Evolutionary conservation across 2,329 filamentous ascomycete genomes (phyloP).

Genomic region (Fusarium sulawesiense): DNA sequence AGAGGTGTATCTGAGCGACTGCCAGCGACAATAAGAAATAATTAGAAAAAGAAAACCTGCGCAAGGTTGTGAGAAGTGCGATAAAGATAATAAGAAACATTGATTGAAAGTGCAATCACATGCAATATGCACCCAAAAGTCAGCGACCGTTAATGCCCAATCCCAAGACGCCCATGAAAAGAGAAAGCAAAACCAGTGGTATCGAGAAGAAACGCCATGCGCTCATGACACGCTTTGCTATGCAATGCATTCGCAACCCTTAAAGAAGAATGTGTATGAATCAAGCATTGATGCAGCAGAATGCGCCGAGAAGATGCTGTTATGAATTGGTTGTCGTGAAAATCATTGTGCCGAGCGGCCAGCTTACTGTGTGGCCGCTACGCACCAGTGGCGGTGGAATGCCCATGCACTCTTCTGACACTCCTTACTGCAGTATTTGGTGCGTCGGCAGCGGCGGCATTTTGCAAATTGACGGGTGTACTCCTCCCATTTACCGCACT

Average conservation of each 20-base stretch:
- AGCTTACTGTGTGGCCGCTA: conserved; percentile 71
- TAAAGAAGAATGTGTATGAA: conserved; percentile 48
- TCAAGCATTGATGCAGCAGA: conserved; percentile 45
- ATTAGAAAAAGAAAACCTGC: conserved; percentile 40
- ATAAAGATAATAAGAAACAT: conserved; percentile 30
- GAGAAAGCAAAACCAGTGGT: conserved; percentile 53
- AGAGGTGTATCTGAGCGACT: conserved; percentile 6
- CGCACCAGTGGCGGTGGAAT: conserved; percentile 98
- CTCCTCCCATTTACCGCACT: conserved; percentile 98
- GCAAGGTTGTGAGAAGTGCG: conserved; percentile 29
- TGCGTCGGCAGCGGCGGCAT: conserved; percentile 93
- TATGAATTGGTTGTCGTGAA: conserved; percentile 33
- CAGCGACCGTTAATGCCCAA: conserved; percentile 44
- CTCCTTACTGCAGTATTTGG: conserved; percentile 99
- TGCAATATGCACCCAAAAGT: conserved; percentile 38
- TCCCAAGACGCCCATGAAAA: conserved; percentile 45
- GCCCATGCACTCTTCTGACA: conserved; percentile 99
- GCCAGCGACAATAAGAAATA: conserved; percentile 33
- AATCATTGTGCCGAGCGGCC: conserved; percentile 24
- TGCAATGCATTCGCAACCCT: conserved; percentile 55
- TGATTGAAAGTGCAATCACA: conserved; percentile 34
- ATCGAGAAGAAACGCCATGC: conserved; percentile 58
- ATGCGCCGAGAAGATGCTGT: conserved; percentile 45
- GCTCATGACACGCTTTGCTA: conserved; percentile 56
- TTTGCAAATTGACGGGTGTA: conserved; percentile 97